phyloP scores from a whole-genome alignment of 495 filamentous ascomycete species.

The Penicillium chermesinum region DNA sequence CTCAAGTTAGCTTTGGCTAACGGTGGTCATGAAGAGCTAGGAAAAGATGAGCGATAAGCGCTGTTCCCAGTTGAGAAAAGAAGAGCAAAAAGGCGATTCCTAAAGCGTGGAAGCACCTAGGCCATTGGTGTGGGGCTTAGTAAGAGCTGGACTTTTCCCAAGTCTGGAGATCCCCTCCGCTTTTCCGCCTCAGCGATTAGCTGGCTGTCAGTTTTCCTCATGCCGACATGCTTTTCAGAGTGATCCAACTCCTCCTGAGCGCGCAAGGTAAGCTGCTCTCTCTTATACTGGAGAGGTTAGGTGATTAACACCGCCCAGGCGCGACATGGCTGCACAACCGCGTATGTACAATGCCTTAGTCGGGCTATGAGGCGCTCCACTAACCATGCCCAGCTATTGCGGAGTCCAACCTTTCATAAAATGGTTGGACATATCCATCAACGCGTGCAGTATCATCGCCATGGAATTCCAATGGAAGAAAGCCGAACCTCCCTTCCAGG shows the following conservation, averaged over 20 bases:
- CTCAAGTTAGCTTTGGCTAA: slow-evolving; percentile 13
- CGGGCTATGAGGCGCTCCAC: background rate
- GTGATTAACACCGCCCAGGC: slow-evolving; percentile 1
- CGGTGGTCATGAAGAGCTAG: background rate
- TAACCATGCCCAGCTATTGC: slow-evolving; percentile 45
- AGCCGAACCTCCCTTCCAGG: slow-evolving; percentile 51
- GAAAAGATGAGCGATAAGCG: background rate
- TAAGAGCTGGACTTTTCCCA: slow-evolving; percentile 5
- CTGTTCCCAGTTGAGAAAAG: background rate
- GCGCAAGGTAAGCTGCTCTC: slow-evolving; percentile 18
- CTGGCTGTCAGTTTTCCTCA: too few species aligned
- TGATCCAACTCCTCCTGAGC: slow-evolving; percentile 12
- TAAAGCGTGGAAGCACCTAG: background rate
- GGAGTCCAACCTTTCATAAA: slow-evolving; percentile 56
- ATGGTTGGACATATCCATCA: slow-evolving; percentile 53
- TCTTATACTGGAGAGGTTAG: background rate
- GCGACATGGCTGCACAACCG: slow-evolving; percentile 38
- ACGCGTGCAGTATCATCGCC: slow-evolving; percentile 44
- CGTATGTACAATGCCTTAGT: slow-evolving; percentile 26
- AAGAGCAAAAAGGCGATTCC: background rate
- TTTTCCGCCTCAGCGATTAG: slow-evolving; percentile 2
- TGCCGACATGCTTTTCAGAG: slow-evolving; percentile 16
- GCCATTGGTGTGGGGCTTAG: slow-evolving; percentile 17
- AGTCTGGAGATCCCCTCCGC: slow-evolving; percentile 7
- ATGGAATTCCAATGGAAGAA: slow-evolving; percentile 54